phyloP scores from a whole-genome alignment of 108 stramenopile genomes.

The Schizochytrium sp. region DNA sequence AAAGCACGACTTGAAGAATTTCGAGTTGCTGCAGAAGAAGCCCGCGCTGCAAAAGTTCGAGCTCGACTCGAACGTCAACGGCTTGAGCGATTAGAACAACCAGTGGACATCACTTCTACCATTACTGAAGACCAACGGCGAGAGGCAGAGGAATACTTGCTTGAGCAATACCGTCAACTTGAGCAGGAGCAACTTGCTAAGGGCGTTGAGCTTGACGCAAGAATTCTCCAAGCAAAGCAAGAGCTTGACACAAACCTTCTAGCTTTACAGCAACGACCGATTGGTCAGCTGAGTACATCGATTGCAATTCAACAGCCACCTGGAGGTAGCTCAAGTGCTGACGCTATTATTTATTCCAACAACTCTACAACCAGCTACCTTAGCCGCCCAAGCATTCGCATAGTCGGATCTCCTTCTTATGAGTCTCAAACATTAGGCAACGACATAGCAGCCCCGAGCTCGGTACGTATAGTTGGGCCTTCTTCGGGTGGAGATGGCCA shows the following conservation, averaged over 20 bases:
- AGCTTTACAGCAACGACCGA: not conserved
- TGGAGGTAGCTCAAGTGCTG: not conserved
- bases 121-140: not conserved
- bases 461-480: too few relatives aligned
- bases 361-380: not conserved
- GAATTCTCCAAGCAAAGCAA: not conserved
- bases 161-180: not conserved
- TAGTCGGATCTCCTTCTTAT: not conserved
- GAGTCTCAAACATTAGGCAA: not conserved
- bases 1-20: not conserved
- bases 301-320: not conserved
- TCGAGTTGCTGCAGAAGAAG: constrained; percentile 14
- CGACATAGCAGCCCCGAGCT: too few relatives aligned
- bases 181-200: not conserved
- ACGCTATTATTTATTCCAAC: not conserved
- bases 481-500: too few relatives aligned
- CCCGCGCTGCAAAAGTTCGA: not conserved
- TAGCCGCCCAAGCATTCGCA: not conserved
- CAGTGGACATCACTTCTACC: not conserved
- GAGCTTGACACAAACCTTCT: not conserved
- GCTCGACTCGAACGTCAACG: not conserved
- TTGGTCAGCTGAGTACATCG: not conserved
- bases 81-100: not conserved
- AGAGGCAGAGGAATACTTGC: not conserved
- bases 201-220: not conserved